Base-by-base conservation (phyloP, 805 yeast species). In the Pichia occidentalis region DNA sequence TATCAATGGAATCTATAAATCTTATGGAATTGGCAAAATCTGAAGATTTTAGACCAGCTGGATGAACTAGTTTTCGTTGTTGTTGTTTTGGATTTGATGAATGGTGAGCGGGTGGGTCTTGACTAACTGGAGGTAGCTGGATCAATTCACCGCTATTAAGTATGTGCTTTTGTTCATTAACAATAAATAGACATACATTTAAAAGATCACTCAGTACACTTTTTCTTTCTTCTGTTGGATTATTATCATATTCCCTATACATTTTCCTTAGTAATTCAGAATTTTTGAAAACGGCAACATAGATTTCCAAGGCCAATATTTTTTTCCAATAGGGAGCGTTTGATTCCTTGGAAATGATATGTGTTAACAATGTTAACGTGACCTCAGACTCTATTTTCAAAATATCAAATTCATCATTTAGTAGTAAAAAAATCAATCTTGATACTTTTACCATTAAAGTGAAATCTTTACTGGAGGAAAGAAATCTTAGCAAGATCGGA, bases 331-430 rank as follows among this genome's bases (percentile, higher is more conserved):
- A 40, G 3, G 80, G 77, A 2, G 71, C 50, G 1, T 69, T 68
- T 0, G 78, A 68, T 5, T 75, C 77, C 24, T 67, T 64, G 1
- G 80, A 67, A n/a, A 85, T 53, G n/a, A 73, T 70, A 53, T 84
- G 94, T 13, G 83, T 84, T 24, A 87, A 59, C 19, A 83, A 64
- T 0, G 94, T 78, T 12, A 90, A 60, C 2, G 88, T 75, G 6
- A 86, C 87, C 51, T 87, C 96, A 19, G 84, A 69, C 57, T 90
- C 97, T 23, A 82, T 71, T 36, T 75, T 80, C 25, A 90, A 59
- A 6, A 75, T 68, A 0, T 67, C 59, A 16, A 87, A 65, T 48
- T 77, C 84, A 19, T 78, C 76, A 24, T 73, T 64, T 5, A 87
- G 58, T 29, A 90, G 55, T 4, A 86, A 62, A 26, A 70, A 67